Conservation (phyloP, 441 rosid species). For the Populus trichocarpa region DNA sequence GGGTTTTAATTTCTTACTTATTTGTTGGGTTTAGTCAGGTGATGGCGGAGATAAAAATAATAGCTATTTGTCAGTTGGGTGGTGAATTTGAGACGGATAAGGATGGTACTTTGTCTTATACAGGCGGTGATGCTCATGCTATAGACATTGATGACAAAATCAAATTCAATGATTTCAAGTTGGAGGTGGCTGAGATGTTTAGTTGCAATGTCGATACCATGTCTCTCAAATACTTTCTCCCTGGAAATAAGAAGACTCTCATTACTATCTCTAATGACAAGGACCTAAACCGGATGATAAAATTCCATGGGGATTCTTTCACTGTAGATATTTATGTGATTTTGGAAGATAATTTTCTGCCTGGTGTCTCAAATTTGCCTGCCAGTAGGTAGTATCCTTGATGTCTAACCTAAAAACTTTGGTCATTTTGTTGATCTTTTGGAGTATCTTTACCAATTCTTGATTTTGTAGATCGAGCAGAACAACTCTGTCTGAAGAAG, state of each 20-base stretch:
- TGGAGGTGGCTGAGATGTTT: constrained; percentile 86
- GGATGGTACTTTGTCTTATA: constrained; percentile 58
- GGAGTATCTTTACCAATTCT: constrained; percentile 14
- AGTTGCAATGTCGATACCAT: constrained; percentile 46
- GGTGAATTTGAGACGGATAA: constrained; percentile 65
- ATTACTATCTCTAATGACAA: constrained; percentile 84
- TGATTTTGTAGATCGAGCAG: constrained; percentile 67
- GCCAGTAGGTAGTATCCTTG: constrained; percentile 65
- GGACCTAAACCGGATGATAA: constrained; percentile 81
- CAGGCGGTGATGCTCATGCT: constrained; percentile 89
- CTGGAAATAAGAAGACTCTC: constrained; percentile 74
- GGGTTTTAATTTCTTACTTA: neutral
- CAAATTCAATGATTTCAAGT: constrained; percentile 58
- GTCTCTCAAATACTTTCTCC: constrained; percentile 77
- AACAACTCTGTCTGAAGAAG: constrained; percentile 73
- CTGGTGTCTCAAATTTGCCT: constrained; percentile 72
- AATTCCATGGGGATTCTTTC: constrained; percentile 57
- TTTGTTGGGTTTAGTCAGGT: constrained; percentile 24
- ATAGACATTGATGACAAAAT: constrained; percentile 71
- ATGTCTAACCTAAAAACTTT: constrained; percentile 11
- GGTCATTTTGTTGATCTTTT: neutral
- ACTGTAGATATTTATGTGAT: constrained; percentile 60
- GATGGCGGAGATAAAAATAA: constrained; percentile 64
- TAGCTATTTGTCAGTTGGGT: constrained; percentile 85
- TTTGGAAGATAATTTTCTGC: constrained; percentile 53